A percentile compares a stretch with the other conserved stretches of the same genome.
These are phyloP conservation scores for Colletotrichum sp. DNA, from an alignment of 2,329 filamentous ascomycete genomes.

Conservation along the genomic window DNA sequence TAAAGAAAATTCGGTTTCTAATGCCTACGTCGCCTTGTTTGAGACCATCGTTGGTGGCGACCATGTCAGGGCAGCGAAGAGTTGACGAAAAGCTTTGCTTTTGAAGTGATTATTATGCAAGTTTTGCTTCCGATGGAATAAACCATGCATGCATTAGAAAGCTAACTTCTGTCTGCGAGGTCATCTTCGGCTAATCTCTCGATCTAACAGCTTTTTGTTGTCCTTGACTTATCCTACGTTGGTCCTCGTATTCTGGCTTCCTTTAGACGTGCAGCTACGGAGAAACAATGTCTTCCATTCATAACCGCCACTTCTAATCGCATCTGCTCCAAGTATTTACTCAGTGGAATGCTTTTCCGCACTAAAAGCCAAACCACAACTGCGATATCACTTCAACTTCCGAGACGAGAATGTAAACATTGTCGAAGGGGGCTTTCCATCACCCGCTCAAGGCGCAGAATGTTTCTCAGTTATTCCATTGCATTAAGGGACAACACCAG, in stretches of 20 bases:
- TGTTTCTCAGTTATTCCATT: background rate
- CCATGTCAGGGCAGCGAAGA: fast-evolving
- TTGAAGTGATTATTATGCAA: background rate
- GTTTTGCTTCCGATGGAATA: background rate
- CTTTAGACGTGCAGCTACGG: too few species aligned
- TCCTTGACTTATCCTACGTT: too few species aligned
- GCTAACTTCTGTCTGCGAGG: background rate
- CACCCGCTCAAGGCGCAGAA: background rate
- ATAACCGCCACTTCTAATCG: background rate
- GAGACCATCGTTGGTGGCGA: fast-evolving
- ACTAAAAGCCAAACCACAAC: too few species aligned
- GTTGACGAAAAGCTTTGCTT: background rate
- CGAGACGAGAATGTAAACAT: background rate
- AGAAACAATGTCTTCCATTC: fast-evolving
- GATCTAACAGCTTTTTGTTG: too few species aligned
- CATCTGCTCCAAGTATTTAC: fast-evolving
- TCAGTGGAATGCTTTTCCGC: too few species aligned
- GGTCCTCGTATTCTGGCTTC: too few species aligned
- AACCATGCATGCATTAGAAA: background rate
- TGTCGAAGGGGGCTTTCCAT: background rate
- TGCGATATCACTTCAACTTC: background rate
- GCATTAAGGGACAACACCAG: background rate
- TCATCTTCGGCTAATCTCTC: too few species aligned
- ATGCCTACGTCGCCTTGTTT: background rate
- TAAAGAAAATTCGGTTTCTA: background rate